Percentiles rank a stretch among this genome's conserved stretches.
Conservation (phyloP, 805 yeast species). For the Cyberlindnera japonica region DNA sequence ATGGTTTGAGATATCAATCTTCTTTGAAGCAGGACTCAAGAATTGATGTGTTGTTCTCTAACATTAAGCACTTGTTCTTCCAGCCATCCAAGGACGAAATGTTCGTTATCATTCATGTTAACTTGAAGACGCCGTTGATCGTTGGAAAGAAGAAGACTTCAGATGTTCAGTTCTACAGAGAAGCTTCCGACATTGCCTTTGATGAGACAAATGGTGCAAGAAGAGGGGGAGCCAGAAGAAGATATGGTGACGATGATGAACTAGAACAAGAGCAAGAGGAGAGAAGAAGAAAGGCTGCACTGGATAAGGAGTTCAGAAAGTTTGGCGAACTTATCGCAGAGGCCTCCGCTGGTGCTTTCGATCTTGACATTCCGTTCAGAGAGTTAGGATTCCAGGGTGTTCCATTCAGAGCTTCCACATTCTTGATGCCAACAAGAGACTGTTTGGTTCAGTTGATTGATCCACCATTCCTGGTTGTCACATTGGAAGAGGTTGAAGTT, state of each 20-base stretch:
- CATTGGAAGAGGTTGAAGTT: conserved; percentile 86
- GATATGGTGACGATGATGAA: conserved; percentile 98
- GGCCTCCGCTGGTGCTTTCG: conserved; percentile 76
- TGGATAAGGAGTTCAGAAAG: conserved; percentile 86
- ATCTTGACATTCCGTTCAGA: conserved; percentile 90
- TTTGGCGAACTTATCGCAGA: conserved; percentile 92
- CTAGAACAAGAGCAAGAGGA: conserved; percentile 98
- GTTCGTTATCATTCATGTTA: conserved; percentile 88
- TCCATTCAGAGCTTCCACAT: conserved; percentile 89
- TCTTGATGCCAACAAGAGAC: conserved; percentile 95
- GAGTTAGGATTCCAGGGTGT: conserved; percentile 98
- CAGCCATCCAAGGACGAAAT: conserved; percentile 96
- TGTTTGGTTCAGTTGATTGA: conserved; percentile 92
- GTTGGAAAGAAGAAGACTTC: conserved; percentile 93
- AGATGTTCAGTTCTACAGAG: conserved; percentile 94
- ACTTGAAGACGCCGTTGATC: conserved; percentile 87
- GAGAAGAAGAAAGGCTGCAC: conserved; percentile 81
- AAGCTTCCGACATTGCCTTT: conserved; percentile 91
- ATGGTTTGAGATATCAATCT: conserved; percentile 92
- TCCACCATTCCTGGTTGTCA: conserved; percentile 90
- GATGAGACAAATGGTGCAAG: conserved; percentile 97
- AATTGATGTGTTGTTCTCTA: conserved; percentile 83
- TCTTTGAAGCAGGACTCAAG: conserved; percentile 79
- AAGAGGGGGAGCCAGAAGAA: conserved; percentile 48
- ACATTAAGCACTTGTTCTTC: conserved; percentile 89